Base-by-base conservation (phyloP, 306 rosid genomes). In the Vachellia collinsii region DNA sequence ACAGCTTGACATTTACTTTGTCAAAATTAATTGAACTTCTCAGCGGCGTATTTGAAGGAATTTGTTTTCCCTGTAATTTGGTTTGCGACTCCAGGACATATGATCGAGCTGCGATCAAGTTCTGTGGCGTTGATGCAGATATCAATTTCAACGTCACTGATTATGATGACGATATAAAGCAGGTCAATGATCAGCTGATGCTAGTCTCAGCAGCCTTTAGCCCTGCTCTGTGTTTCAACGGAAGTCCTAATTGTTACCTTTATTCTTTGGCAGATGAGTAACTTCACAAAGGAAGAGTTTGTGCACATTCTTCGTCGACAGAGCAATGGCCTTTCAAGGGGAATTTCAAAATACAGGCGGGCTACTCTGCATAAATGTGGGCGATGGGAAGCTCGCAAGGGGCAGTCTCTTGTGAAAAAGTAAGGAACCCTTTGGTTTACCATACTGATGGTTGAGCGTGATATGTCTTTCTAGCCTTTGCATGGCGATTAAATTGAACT, bases 381-480 rank as follows among this genome's bases (percentile, higher is more conserved):
- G 11, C 83, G 97, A 77, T 94, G 98, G 98, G 98, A 94, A 81
- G 97, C 98, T 87, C 96, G 97, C 0, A 92, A 92, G 98, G 98
- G 98, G 39, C 97, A 94, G 89, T 87, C 92, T 83, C 89, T 92
- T 46, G 97, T 96, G 36, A 94, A 91, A 80, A 94, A 94, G 98
- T 94, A 77, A 86, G 92, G 12, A 77, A 4, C 38, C 34, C 65
- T 80, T 67, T 46, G 43, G 67, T 34, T 68, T 72, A 34, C 37
- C 43, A 29, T 83, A 63, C 42, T 75, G 10, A 48, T 47, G 3
- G 63, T 61, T 77, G 76, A 56, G 38, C 43, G 22, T 67, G 17
- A 22, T 47, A 61, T 70, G 44, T 53, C 58, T 63, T 74, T 16
- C 71, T 46, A 47, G 54, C 34, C 2, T 70, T 4, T 34, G 19